A percentile compares a stretch with the other conserved stretches of the same genome.
Conservation (phyloP, 73 alveolate genomes). For the Paramecium tetraurelia region DNA sequence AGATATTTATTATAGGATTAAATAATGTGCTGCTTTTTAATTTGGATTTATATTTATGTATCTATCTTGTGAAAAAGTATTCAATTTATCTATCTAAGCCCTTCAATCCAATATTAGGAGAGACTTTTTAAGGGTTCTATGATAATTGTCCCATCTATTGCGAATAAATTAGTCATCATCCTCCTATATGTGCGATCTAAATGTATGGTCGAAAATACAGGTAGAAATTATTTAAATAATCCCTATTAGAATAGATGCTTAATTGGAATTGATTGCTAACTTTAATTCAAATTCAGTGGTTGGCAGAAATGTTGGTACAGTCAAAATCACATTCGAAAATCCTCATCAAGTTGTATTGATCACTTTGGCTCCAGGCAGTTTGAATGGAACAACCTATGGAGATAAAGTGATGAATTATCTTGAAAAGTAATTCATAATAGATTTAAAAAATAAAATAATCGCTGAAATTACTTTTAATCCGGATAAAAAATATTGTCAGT, state of each 20-base stretch:
- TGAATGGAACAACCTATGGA: slow-evolving; percentile 59
- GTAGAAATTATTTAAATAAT: not conserved
- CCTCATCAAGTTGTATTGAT: slow-evolving; percentile 17
- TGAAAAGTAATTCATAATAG: slow-evolving; percentile 27
- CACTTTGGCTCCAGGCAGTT: slow-evolving; percentile 59
- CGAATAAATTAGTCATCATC: slow-evolving; percentile 69
- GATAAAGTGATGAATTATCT: slow-evolving; percentile 46
- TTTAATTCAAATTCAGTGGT: slow-evolving; percentile 62
- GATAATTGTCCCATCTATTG: slow-evolving; percentile 65
- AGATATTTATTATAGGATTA: slow-evolving; percentile 70
- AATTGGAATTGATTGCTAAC: slow-evolving; percentile 53
- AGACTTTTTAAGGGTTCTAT: slow-evolving; percentile 76
- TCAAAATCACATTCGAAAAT: slow-evolving; percentile 41
- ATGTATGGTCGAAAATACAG: slow-evolving; percentile 25
- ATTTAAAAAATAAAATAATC: slow-evolving; percentile 37
- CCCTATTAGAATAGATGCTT: slow-evolving; percentile 13
- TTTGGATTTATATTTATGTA: slow-evolving; percentile 51
- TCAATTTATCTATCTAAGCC: slow-evolving; percentile 52
- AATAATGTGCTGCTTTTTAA: slow-evolving; percentile 62
- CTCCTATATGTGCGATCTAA: slow-evolving; percentile 58
- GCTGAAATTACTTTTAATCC: slow-evolving; percentile 45
- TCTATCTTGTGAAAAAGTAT: slow-evolving; percentile 64
- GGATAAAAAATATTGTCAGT: slow-evolving; percentile 40
- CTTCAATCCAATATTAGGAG: slow-evolving; percentile 89
- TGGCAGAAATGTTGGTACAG: slow-evolving; percentile 54